phyloP scores from a whole-genome alignment of 2,329 filamentous ascomycete genomes.

The Plectosphaerella sp. region DNA sequence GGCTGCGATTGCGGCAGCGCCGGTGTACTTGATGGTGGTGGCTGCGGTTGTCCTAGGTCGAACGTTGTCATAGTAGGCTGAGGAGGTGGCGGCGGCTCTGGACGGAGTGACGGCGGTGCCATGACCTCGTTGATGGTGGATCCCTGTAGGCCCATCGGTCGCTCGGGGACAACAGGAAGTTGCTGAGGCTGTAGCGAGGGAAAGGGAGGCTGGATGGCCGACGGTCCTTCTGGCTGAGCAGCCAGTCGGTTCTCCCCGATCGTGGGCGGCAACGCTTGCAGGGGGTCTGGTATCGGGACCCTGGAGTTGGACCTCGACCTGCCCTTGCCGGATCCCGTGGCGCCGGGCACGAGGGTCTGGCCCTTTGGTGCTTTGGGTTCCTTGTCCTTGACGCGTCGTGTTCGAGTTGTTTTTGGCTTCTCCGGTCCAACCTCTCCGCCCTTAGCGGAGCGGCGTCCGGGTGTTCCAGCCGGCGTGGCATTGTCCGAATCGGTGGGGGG shows the following conservation, averaged over 20 bases:
- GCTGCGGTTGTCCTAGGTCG: slow-evolving; percentile 29
- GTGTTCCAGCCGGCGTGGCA: slow-evolving; percentile 52
- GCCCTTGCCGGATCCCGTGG: slow-evolving; percentile 33
- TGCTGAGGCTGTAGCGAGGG: slow-evolving; percentile 23
- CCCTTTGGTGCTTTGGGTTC: slow-evolving; percentile 34
- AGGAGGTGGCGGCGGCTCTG: slow-evolving; percentile 45
- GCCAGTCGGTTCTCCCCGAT: slow-evolving; percentile 33
- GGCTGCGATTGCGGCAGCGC: slow-evolving; percentile 24
- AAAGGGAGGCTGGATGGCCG: slow-evolving; percentile 38
- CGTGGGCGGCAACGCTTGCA: slow-evolving; percentile 27
- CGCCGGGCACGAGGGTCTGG: slow-evolving; percentile 43
- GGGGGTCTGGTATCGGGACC: slow-evolving; percentile 37
- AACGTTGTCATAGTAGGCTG: slow-evolving; percentile 46
- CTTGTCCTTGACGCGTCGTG: slow-evolving; percentile 36
- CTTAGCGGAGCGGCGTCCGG: slow-evolving; percentile 46
- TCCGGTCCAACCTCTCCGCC: slow-evolving; percentile 37
- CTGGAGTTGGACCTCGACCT: slow-evolving; percentile 53
- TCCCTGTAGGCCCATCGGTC: slow-evolving; percentile 23
- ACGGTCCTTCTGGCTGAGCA: slow-evolving; percentile 38
- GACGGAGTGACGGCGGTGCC: slow-evolving; percentile 51
- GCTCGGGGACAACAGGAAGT: slow-evolving; percentile 4
- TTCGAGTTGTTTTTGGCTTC: slow-evolving; percentile 33
- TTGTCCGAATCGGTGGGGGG: slow-evolving; percentile 55
- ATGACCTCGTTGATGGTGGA: slow-evolving; percentile 47
- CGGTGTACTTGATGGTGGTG: neutral